Base-by-base conservation (phyloP, 345 rosid genomes). In the Dimocarpus longan region DNA sequence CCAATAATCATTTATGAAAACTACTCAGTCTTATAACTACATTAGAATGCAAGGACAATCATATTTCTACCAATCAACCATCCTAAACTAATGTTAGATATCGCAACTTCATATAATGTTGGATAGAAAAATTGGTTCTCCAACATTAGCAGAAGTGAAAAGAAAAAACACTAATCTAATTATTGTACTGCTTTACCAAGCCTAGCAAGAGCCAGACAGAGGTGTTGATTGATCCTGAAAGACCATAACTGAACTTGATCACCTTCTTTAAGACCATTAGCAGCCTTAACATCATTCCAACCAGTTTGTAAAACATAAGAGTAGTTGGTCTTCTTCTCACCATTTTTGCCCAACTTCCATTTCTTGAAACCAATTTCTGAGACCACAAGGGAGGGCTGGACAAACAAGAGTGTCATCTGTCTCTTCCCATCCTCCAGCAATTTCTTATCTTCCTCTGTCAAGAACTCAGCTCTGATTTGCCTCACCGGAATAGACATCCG, bases 161-260 rank as follows among this genome's bases (percentile, higher is more conserved):
- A 32, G 2, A 32, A 32, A 32, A 32, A 32, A 2, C 37, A 1
- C 37, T 32, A 32, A 32, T 32, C 37, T 32, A 32, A 32, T 32
- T 32, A 32, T 32, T 32, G 37, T 32, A 32, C 37, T 32, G 37
- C 37, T 32, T 32, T 32, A 46, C 52, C 52, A 46, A 11, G 6
- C 52, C 12, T 11, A 74, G 37, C 37, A 32, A 32, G 16, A 3
- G 77, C 77, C 2, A 74, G 13, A 43, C 68, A 43, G 43, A 74
- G 77, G 1, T 52, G 18, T 44, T 10, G 21, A 42, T 68, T 9
- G 11, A 2, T 43, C 69, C 77, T 62, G 24, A 74, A 62, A 15
- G 69, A 74, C 77, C 69, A 74, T 4, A 74, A n/a, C 46, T 74
- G 77, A 22, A 62, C 24, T 42, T 15, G 12, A 63, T 74, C 77